Conservation (phyloP, 257 asterid genomes). For the Forsythia viridissima region DNA sequence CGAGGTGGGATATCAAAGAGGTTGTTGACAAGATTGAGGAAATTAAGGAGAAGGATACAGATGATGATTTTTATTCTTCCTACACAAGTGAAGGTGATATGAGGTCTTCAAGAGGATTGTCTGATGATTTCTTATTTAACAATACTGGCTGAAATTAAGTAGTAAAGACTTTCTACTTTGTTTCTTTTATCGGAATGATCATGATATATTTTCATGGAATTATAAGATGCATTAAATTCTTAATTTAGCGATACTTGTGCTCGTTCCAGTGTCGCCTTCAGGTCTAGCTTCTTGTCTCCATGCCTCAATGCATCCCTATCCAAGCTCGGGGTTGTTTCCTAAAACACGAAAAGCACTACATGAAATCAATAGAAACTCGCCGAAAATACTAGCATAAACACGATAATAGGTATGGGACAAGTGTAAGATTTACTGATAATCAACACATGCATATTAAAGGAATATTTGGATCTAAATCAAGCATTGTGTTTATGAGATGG, state of each 20-base stretch:
- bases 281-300: too few relatives aligned
- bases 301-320: too few relatives aligned
- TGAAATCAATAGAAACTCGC: not conserved
- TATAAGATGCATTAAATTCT: not conserved
- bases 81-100: conserved; percentile 36
- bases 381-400: not conserved
- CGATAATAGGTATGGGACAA: too few relatives aligned
- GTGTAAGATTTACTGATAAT: too few relatives aligned
- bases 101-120: conserved; percentile 47
- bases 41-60: conserved; percentile 47
- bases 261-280: too few relatives aligned
- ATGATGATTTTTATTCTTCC: conserved; percentile 35
- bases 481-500: too few relatives aligned
- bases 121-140: conserved; percentile 34
- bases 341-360: not conserved
- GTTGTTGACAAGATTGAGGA: conserved; percentile 65
- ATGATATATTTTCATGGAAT: not conserved
- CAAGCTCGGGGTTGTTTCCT: not conserved
- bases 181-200: not conserved
- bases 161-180: not conserved
- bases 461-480: too few relatives aligned
- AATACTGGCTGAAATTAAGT: not conserved
- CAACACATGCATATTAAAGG: too few relatives aligned
- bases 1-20: conserved; percentile 65
- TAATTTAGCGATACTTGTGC: not conserved